Percentiles rank a stretch among this genome's conserved stretches.
Evolutionary conservation across 768 basidiomycete species (phyloP).

Genomic region (Tylopilus felleus): DNA sequence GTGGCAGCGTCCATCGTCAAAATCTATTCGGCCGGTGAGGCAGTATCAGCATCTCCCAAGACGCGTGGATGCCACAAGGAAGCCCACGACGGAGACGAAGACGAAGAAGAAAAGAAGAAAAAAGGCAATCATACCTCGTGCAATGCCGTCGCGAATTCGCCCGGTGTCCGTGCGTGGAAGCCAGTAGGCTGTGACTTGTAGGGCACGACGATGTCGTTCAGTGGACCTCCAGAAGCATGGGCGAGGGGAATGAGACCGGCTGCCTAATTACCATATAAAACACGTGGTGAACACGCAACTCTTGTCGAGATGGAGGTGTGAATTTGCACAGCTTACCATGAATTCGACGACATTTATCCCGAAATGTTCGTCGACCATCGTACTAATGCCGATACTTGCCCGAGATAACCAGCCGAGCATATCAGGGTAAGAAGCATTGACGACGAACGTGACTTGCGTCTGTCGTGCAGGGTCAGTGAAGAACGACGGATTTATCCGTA

Average conservation of each 20-base stretch:
- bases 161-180: slow-evolving; percentile 69
- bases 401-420: slow-evolving; percentile 69
- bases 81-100: neutral
- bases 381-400: slow-evolving; percentile 84
- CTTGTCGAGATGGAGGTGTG: neutral
- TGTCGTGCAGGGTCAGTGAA: slow-evolving; percentile 28
- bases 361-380: slow-evolving; percentile 98
- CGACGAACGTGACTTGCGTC: slow-evolving; percentile 70
- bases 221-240: slow-evolving; percentile 90
- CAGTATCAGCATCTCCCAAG: slow-evolving; percentile 10
- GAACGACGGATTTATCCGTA: neutral
- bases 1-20: slow-evolving; percentile 54
- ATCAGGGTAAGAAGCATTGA: slow-evolving; percentile 77
- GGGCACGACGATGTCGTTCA: slow-evolving; percentile 88
- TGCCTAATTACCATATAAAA: slow-evolving; percentile 50
- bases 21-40: slow-evolving; percentile 13
- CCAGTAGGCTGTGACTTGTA: slow-evolving; percentile 72
- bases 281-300: slow-evolving; percentile 14
- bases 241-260: slow-evolving; percentile 90
- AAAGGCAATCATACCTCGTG: slow-evolving; percentile 40
- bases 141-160: slow-evolving; percentile 65
- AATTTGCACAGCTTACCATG: slow-evolving; percentile 59
- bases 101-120: neutral
- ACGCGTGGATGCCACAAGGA: neutral
- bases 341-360: slow-evolving; percentile 98